These are phyloP conservation scores for Mortierella antarctica DNA, from an alignment of 192 early-diverging fungal genomes.

Conservation along the genomic window DNA sequence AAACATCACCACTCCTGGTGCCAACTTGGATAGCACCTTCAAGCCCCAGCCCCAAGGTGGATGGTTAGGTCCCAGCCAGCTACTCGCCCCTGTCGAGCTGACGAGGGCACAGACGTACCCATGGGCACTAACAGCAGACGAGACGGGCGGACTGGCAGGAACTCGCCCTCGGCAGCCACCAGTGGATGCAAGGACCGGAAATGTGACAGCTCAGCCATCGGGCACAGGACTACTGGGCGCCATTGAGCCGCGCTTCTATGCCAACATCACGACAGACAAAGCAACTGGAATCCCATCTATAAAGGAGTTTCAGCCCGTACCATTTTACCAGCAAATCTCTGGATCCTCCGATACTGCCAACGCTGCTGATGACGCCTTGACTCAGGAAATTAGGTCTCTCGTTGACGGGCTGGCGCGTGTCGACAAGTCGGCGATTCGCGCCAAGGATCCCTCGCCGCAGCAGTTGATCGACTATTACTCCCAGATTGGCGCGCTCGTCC, in stretches of 20 bases:
- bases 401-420: slow-evolving; percentile 52
- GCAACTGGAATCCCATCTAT: slow-evolving; percentile 4
- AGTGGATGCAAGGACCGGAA: slow-evolving; percentile 26
- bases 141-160: slow-evolving; percentile 54
- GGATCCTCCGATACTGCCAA: neutral
- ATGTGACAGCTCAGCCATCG: slow-evolving; percentile 24
- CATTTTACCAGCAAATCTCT: slow-evolving; percentile 52
- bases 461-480: slow-evolving; percentile 40
- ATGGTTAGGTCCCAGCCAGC: slow-evolving; percentile 55
- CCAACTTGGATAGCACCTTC: slow-evolving; percentile 48
- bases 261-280: slow-evolving; percentile 30
- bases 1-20: slow-evolving; percentile 37
- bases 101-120: slow-evolving; percentile 53
- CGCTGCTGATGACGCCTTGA: slow-evolving; percentile 60
- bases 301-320: slow-evolving; percentile 53
- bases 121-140: slow-evolving; percentile 35
- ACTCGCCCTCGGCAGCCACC: slow-evolving; percentile 32
- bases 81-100: slow-evolving; percentile 41
- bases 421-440: slow-evolving; percentile 58
- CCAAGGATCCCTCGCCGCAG: slow-evolving; percentile 26
- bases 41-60: slow-evolving; percentile 58
- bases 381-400: slow-evolving; percentile 39
- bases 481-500: slow-evolving; percentile 53
- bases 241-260: slow-evolving; percentile 55
- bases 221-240: slow-evolving; percentile 44